These are phyloP conservation scores for Didymella lethalis DNA, from an alignment of 2,329 filamentous ascomycete genomes.

Conservation along the genomic window DNA sequence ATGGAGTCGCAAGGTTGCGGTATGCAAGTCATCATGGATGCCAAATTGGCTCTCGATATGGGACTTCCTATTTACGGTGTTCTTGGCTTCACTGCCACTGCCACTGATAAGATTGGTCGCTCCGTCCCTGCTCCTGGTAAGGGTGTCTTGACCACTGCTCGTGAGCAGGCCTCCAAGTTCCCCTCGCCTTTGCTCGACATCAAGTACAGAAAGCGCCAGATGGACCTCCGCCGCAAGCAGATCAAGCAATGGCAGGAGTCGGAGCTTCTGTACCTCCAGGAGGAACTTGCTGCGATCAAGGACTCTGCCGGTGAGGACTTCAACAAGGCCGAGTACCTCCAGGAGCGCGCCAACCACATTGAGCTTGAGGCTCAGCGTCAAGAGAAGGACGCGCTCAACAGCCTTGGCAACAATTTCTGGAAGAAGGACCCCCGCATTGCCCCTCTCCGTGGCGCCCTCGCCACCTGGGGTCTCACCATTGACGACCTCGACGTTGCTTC, in stretches of 20 bases:
- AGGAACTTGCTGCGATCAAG: slow-evolving; percentile 92
- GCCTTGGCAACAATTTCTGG: slow-evolving; percentile 99
- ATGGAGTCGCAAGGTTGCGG: slow-evolving; percentile 99
- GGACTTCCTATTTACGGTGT: slow-evolving; percentile 97
- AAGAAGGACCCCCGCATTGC: slow-evolving; percentile 93
- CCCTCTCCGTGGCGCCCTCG: slow-evolving; percentile 92
- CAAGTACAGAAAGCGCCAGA: slow-evolving; percentile 94
- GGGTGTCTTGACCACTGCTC: slow-evolving; percentile 94
- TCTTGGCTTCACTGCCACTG: slow-evolving; percentile 90
- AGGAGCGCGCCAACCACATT: slow-evolving; percentile 85
- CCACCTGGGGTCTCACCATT: slow-evolving; percentile 97
- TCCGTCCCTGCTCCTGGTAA: slow-evolving; percentile 96
- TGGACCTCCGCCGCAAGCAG: slow-evolving; percentile 90
- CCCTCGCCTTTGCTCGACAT: slow-evolving; percentile 95
- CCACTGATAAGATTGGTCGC: slow-evolving; percentile 98
- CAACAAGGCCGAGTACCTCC: slow-evolving; percentile 82
- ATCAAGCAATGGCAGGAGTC: slow-evolving; percentile 97
- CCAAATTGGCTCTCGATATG: slow-evolving; percentile 95
- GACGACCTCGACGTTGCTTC: slow-evolving; percentile 95
- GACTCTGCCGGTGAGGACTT: slow-evolving; percentile 69
- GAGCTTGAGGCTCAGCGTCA: slow-evolving; percentile 87
- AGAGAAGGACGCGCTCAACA: slow-evolving; percentile 90
- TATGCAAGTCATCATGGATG: slow-evolving; percentile 98
- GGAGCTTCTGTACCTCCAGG: slow-evolving; percentile 89
- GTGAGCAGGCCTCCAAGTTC: slow-evolving; percentile 89